Conservation (phyloP, 805 yeast species). For the Wickerhamiella allomyrinae region DNA sequence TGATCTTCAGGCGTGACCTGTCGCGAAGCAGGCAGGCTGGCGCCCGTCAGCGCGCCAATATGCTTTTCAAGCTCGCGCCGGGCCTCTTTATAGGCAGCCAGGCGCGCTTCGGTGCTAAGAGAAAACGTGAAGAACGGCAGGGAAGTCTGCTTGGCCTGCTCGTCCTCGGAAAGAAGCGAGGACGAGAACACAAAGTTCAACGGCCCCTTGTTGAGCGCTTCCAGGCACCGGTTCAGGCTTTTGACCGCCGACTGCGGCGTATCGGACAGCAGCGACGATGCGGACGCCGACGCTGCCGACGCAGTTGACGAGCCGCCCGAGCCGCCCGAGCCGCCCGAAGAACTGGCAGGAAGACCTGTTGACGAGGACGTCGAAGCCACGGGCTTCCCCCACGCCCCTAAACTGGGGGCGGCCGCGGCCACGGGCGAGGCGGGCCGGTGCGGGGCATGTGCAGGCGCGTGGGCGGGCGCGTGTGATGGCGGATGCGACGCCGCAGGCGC, state of each 20-base stretch:
- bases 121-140: constrained; percentile 16
- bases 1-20: too few species aligned
- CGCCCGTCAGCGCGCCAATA: background rate
- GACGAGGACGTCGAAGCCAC: background rate
- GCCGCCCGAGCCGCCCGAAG: background rate
- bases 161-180: constrained; percentile 4
- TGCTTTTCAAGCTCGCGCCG: constrained; percentile 11
- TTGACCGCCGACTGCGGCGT: constrained; percentile 2
- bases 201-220: constrained; percentile 6
- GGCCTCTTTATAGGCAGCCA: constrained; percentile 10
- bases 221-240: constrained; percentile 3
- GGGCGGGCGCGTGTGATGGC: constrained; percentile 8
- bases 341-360: background rate
- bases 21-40: background rate
- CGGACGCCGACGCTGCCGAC: background rate
- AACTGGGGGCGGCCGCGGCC: background rate
- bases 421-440: background rate
- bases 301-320: background rate
- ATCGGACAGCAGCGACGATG: background rate
- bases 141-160: constrained; percentile 3
- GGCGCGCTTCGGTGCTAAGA: constrained; percentile 12
- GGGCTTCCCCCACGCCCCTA: background rate
- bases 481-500: constrained; percentile 18
- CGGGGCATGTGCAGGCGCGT: background rate
- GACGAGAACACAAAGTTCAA: constrained; percentile 8